Evolutionary conservation across 352 stramenopile species (phyloP), one percentile per base, ranked within the genome.

Genomic region (Phytophthora melonis): DNA sequence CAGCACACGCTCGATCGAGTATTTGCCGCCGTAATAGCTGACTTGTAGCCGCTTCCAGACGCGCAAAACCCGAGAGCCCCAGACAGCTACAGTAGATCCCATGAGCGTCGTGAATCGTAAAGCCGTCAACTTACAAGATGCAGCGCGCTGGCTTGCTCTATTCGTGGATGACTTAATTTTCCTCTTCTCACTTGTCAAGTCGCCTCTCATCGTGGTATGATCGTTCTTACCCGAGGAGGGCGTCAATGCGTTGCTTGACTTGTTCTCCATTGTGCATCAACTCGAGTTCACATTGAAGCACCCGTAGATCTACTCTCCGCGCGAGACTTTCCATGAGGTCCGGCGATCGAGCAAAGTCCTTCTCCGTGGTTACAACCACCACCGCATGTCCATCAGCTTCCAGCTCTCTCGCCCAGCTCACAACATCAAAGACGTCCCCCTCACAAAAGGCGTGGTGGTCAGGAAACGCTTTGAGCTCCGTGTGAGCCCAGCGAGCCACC

Each of bases 351-450:
- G 72, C 75, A 27, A 78, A 81, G 47, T 93, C 84, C 60, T 93
- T 93, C 71, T 93, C 87, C 0, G 87, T 93, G 18, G 83, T 92
- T 34, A 92, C 49, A 10, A 93, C 43, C 39, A 92, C 60, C 16
- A 92, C 62, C 0, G 18, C 19, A 21, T 50, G 60, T 36, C 59
- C 60, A 23, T 70, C 41, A 16, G 52, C 10, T 57, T 70, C 25
- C 19, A 87, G 50, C 18, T 66, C 68, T 9, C n/a, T 27, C 3
- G 54, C 68, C 27, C 54, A 68, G 3, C 52, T 23, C 13, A 72
- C 52, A 18, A 91, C 50, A 45, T 86, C 79, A 0, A 52, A 4
- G 2, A 90, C 23, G 39, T 93, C 84, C 3, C 23, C 62, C 21
- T 30, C 18, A 1, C 73, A 74, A 70, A 91, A 93, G 3, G 65